Base-by-base conservation (phyloP, 2,329 filamentous ascomycete species). In the Penicillium sp. region DNA sequence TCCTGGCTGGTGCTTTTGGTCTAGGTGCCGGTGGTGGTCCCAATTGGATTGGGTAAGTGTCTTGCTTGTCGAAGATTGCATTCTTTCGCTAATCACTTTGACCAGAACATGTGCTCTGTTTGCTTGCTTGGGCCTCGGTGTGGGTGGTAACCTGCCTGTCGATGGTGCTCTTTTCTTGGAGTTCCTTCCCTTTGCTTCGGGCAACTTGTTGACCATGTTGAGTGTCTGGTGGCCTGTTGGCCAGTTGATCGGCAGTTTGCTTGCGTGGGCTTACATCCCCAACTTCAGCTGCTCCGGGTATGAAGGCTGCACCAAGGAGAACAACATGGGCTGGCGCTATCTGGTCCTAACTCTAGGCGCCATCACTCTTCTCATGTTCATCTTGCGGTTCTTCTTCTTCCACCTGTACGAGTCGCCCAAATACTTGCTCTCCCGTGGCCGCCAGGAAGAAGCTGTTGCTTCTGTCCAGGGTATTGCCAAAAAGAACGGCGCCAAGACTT, bases 181-280 rank as follows among this genome's bases (percentile, higher is more conserved):
- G 67, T 92, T 93, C 62, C 75, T 94, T 0, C 90, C 90, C 0
- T 85, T 86, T 53, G 82, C 85, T 0, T 87, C 84, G 18, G 85
- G 85, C 59, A 84, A 84, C 34, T 78, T 92, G 16, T 78, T 93
- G 29, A 94, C 89, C 0, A 78, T 93, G 43, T 77, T 94, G n/a
- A 91, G 88, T 7, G 81, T 91, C 9, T 93, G 89, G 86, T 95
- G 90, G 90, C 88, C 90, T 0, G 74, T 94, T 23, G 91, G 90
- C 2, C 89, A 94, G 68, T 79, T 94, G 7, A 80, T 87, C 47
- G 57, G 54, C 19, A 65, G 62, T 58, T 47, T 65, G 29, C 51
- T 65, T 34, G 62, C 62, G 7, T 93, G 89, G 90, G 87, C 80
- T 42, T 90, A 87, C 61, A 86, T 94, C 52, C 84, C 86, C 27